phyloP scores from a whole-genome alignment of 108 stramenopile species.

The Skeletonema marinoi region DNA sequence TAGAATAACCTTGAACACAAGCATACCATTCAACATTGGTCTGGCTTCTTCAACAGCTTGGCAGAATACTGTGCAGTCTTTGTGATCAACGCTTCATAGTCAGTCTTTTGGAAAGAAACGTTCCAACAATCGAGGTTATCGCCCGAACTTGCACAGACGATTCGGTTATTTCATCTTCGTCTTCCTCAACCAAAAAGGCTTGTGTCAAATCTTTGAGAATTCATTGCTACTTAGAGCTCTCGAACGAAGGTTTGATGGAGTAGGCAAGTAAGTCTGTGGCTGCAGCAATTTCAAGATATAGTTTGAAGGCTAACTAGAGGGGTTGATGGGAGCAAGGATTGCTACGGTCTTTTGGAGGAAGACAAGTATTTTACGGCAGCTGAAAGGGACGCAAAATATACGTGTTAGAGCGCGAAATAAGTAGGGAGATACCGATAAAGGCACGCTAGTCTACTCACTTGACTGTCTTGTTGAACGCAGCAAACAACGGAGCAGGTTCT shows the following conservation, averaged over 20 bases:
- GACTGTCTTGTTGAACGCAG: slow-evolving; percentile 37
- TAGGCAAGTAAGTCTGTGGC: slow-evolving; percentile 76
- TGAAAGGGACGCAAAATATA: slow-evolving; percentile 3
- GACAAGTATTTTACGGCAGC: slow-evolving; percentile 92
- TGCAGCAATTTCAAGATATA: slow-evolving; percentile 90
- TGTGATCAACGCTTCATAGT: slow-evolving; percentile 94
- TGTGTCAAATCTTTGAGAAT: slow-evolving; percentile 87
- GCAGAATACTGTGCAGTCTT: slow-evolving; percentile 94
- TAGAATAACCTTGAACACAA: slow-evolving; percentile 93
- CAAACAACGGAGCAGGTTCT: slow-evolving; percentile 11
- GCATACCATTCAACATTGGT: slow-evolving; percentile 94
- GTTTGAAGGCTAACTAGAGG: slow-evolving; percentile 79
- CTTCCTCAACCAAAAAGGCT: slow-evolving; percentile 91
- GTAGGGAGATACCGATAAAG: neutral
- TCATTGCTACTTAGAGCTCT: slow-evolving; percentile 31
- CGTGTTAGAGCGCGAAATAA: neutral
- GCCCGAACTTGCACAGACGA: slow-evolving; percentile 83
- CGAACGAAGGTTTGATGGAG: slow-evolving; percentile 9
- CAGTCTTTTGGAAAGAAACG: slow-evolving; percentile 72
- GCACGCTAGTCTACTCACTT: slow-evolving; percentile 23
- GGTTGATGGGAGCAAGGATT: slow-evolving; percentile 67
- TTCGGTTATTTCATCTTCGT: slow-evolving; percentile 90
- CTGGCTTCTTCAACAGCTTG: slow-evolving; percentile 92
- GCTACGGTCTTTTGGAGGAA: slow-evolving; percentile 93
- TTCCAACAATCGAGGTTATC: slow-evolving; percentile 87